Percentiles rank a stretch among this genome's conserved stretches.
Conservation (phyloP, 2,329 filamentous ascomycete species). For the Microsporum ferrugineum region DNA sequence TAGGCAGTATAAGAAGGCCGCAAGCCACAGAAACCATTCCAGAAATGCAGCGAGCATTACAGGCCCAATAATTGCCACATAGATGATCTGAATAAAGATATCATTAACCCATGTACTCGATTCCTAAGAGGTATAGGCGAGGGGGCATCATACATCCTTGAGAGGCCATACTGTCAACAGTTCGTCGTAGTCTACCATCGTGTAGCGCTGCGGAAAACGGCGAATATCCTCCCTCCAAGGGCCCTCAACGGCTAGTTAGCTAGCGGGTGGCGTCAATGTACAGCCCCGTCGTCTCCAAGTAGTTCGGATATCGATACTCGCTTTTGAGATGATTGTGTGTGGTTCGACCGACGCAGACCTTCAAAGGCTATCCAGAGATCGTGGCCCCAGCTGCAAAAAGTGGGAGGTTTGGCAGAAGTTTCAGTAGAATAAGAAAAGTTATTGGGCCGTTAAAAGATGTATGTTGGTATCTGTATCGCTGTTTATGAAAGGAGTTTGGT, state of each 20-base stretch:
- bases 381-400: background rate
- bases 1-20: conserved; percentile 87
- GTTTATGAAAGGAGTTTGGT: background rate
- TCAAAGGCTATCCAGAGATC: background rate
- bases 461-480: background rate
- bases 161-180: conserved; percentile 24
- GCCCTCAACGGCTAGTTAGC: too few species aligned
- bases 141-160: conserved; percentile 23
- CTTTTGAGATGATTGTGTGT: too few species aligned
- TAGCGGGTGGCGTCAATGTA: too few species aligned
- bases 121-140: background rate
- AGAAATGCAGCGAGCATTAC: conserved; percentile 75
- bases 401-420: background rate
- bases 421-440: background rate
- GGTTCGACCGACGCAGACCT: too few species aligned
- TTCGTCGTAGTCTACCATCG: conserved; percentile 9
- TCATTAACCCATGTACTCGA: background rate
- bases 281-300: too few species aligned
- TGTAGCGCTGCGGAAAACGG: background rate
- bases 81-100: conserved; percentile 56
- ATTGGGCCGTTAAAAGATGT: background rate
- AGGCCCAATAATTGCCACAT: conserved; percentile 65
- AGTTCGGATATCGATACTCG: too few species aligned
- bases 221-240: background rate
- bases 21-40: conserved; percentile 90